phyloP scores from a whole-genome alignment of 2,329 filamentous ascomycete genomes.

The Zasmidium angulare region DNA sequence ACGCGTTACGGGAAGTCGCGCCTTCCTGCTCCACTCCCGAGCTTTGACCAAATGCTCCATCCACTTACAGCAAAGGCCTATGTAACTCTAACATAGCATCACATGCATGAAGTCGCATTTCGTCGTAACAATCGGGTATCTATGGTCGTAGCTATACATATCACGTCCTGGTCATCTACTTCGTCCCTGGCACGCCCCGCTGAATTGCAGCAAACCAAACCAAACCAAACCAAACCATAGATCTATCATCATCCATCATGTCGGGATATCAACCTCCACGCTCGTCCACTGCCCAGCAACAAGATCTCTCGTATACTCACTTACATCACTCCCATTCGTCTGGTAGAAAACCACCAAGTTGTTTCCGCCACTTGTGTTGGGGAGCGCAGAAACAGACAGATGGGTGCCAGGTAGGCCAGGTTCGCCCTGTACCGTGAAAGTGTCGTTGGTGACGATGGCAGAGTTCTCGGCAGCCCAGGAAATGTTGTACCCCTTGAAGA shows the following conservation, averaged over 20 bases:
- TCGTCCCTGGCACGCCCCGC: conserved; percentile 1
- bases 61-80: not conserved
- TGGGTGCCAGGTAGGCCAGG: conserved; percentile 42
- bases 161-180: not conserved
- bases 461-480: conserved; percentile 42
- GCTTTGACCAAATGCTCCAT: not conserved
- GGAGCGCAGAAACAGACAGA: conserved; percentile 39
- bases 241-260: not conserved
- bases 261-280: conserved; percentile 21
- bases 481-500: conserved; percentile 42
- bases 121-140: not conserved
- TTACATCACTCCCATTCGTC: conserved; percentile 31
- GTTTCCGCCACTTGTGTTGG: conserved; percentile 32
- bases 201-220: not conserved
- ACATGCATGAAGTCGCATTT: not conserved
- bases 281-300: conserved; percentile 31
- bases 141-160: not conserved
- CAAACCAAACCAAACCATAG: too few species aligned
- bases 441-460: conserved; percentile 28
- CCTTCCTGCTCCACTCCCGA: too few species aligned
- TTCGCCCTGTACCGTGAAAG: conserved; percentile 37
- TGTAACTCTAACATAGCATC: not conserved
- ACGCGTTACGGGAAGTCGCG: too few species aligned
- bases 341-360: conserved; percentile 37
- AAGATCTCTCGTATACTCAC: conserved; percentile 32